Evolutionary conservation across 257 asterid species (phyloP).

Genomic region (Fraxinus anomala): DNA sequence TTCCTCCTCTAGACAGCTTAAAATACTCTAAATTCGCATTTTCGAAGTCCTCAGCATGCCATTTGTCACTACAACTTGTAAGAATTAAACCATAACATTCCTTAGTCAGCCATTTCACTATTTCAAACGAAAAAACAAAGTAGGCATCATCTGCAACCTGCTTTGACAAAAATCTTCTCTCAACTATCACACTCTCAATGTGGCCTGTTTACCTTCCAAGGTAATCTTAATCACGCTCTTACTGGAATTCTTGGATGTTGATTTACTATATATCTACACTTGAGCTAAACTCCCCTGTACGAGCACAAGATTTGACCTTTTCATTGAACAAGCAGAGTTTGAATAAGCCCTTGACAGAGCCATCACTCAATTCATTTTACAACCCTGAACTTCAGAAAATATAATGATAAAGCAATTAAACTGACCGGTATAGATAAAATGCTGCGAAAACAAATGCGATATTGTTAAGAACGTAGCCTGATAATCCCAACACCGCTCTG

Average conservation of each 20-base stretch:
- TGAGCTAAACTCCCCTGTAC: background rate
- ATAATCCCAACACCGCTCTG: constrained; percentile 82
- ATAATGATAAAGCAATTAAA: constrained; percentile 11
- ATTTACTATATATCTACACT: constrained; percentile 17
- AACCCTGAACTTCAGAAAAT: background rate
- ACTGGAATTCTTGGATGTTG: background rate
- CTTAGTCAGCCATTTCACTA: background rate
- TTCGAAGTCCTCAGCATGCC: background rate
- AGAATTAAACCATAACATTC: background rate
- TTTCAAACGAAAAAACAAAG: background rate
- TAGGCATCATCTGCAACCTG: background rate
- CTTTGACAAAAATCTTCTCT: background rate
- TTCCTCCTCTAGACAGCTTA: background rate
- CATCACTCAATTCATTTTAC: background rate
- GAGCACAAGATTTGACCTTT: background rate
- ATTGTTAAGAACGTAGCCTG: constrained; percentile 80
- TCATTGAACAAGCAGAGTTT: background rate
- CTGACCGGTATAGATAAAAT: constrained; percentile 68
- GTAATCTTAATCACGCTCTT: background rate
- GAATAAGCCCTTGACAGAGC: constrained; percentile 10
- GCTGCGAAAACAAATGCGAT: constrained; percentile 70
- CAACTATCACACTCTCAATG: background rate
- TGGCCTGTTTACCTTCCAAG: background rate
- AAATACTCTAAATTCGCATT: background rate
- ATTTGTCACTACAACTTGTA: background rate